phyloP scores from a whole-genome alignment of 306 rosid species.

The Ceratonia siliqua region DNA sequence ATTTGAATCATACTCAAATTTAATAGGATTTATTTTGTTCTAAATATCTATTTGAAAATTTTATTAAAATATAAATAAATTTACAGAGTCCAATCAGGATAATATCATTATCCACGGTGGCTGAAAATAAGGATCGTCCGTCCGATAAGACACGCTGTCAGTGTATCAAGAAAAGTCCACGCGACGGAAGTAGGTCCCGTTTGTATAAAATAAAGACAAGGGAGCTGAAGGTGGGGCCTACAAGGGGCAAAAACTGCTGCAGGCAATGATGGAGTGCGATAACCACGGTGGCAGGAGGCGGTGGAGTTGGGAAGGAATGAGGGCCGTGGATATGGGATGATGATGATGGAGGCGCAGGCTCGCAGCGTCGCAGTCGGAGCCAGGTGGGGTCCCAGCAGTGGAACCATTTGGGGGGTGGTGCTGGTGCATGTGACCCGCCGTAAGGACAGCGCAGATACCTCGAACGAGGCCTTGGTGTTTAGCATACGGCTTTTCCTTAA shows the following conservation, averaged over 20 bases:
- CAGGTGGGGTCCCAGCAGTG: slow-evolving; percentile 3
- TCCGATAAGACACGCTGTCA: not conserved
- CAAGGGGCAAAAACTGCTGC: slow-evolving; percentile 23
- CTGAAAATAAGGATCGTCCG: not conserved
- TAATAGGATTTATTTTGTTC: too few relatives aligned
- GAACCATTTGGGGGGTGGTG: not conserved
- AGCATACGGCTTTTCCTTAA: not conserved
- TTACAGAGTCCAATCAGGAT: too few relatives aligned
- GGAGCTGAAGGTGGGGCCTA: slow-evolving; percentile 19
- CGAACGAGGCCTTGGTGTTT: slow-evolving; percentile 14
- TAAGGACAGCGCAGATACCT: slow-evolving; percentile 33
- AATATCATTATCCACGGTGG: not conserved
- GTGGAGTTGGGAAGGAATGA: slow-evolving; percentile 28
- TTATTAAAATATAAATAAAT: too few relatives aligned
- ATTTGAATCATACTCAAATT: too few relatives aligned
- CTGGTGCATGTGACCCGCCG: slow-evolving; percentile 42
- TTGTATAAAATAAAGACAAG: not conserved
- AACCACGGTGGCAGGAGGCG: slow-evolving; percentile 26
- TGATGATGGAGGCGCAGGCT: not conserved
- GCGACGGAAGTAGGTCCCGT: not conserved
- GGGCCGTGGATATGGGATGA: slow-evolving; percentile 7
- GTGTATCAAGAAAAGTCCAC: not conserved
- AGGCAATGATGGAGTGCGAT: slow-evolving; percentile 11
- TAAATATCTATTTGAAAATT: too few relatives aligned
- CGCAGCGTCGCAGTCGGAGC: not conserved